phyloP scores from a whole-genome alignment of 2,329 filamentous ascomycete species.

The Escovopsis sp. region DNA sequence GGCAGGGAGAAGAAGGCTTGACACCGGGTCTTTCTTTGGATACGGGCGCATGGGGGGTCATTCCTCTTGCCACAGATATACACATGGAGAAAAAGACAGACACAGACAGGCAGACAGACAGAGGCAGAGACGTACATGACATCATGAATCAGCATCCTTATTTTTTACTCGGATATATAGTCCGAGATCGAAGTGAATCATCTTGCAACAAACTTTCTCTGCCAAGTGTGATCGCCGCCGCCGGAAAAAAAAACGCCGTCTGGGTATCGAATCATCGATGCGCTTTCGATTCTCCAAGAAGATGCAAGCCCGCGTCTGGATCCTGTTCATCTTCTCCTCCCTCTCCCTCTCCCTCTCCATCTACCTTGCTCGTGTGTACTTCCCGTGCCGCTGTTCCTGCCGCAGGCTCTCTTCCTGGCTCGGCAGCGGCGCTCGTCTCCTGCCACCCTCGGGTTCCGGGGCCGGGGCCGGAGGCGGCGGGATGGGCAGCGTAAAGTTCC shows the following conservation, averaged over 20 bases:
- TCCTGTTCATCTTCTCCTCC: no score
- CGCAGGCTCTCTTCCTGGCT: conserved; percentile 73
- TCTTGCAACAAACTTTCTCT: no score
- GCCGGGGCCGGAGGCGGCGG: conserved; percentile 26
- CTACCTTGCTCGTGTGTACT: conserved; percentile 41
- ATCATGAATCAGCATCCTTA: no score
- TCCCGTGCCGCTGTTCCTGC: conserved; percentile 55
- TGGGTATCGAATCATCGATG: conserved; percentile 6
- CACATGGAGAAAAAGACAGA: no score
- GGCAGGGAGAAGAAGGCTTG: conserved; percentile 21
- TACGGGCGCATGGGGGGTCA: not conserved
- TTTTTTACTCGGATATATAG: no score
- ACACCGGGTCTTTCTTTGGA: no score
- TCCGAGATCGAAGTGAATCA: no score
- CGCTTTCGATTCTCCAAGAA: not conserved
- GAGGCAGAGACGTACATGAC: no score
- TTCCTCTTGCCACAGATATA: not conserved
- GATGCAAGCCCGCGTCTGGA: not conserved
- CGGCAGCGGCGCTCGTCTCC: conserved; percentile 54
- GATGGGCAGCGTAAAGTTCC: conserved; percentile 19
- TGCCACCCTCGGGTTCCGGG: conserved; percentile 16
- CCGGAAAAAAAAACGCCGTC: conserved; percentile 9
- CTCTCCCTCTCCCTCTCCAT: not conserved
- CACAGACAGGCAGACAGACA: no score
- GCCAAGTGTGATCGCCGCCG: no score